phyloP scores from a whole-genome alignment of 2,329 filamentous ascomycete genomes.

The Biscogniauxia marginata region DNA sequence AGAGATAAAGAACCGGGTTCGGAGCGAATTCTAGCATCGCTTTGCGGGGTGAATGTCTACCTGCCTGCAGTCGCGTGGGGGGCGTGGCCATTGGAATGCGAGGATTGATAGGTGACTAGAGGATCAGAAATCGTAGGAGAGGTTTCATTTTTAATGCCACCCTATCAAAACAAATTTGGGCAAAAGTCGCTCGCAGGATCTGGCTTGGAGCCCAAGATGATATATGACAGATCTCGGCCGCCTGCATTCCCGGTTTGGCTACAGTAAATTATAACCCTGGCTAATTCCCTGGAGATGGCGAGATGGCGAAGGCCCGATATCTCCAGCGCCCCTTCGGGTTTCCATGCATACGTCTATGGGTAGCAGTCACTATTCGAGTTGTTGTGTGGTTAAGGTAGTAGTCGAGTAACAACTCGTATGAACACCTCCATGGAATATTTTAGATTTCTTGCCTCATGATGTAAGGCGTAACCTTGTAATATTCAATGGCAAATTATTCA shows the following conservation, averaged over 20 bases:
- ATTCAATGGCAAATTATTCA: background rate
- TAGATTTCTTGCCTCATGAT: background rate
- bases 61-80: background rate
- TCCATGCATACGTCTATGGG: background rate
- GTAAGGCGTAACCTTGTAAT: background rate
- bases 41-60: background rate
- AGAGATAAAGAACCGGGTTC: background rate
- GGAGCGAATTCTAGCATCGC: background rate
- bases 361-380: too few species aligned
- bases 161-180: constrained; percentile 7
- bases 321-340: background rate
- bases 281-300: background rate
- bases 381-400: too few species aligned
- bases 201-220: constrained; percentile 21
- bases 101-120: constrained; percentile 5
- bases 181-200: constrained; percentile 17
- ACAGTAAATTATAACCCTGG: background rate
- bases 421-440: background rate
- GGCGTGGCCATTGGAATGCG: background rate
- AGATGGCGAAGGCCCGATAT: background rate
- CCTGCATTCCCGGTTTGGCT: constrained; percentile 14
- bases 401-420: background rate
- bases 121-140: background rate
- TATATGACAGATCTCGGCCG: constrained; percentile 26
- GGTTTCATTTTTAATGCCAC: background rate